Conservation (phyloP, 2,329 filamentous ascomycete species). For the Cytospora piceicola region DNA sequence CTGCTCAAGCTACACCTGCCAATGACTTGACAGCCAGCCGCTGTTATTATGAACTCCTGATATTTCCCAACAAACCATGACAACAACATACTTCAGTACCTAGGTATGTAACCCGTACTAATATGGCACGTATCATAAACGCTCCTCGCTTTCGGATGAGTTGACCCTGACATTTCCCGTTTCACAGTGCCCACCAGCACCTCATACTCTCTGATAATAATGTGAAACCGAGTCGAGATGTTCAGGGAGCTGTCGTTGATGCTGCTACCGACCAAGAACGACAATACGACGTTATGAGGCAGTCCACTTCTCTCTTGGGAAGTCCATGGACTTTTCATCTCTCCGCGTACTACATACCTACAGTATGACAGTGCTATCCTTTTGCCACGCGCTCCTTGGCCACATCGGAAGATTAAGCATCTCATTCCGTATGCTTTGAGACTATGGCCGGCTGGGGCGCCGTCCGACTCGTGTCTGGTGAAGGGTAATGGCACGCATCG, state of each 20-base stretch:
- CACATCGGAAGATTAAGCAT: background rate
- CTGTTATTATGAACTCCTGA: too few species aligned
- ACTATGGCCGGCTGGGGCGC: background rate
- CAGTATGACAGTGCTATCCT: background rate
- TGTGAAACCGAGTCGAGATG: conserved; percentile 27
- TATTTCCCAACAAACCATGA: too few species aligned
- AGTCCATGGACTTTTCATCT: background rate
- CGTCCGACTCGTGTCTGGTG: background rate
- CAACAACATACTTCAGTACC: too few species aligned
- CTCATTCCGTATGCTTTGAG: background rate
- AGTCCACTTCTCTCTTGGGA: background rate
- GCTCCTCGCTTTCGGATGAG: too few species aligned
- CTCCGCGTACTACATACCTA: background rate
- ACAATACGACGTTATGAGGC: conserved; percentile 19
- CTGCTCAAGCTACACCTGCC: too few species aligned
- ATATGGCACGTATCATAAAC: too few species aligned
- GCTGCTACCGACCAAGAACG: conserved; percentile 1
- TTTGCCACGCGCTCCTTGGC: background rate
- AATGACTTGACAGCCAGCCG: too few species aligned
- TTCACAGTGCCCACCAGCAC: background rate
- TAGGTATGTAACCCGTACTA: too few species aligned
- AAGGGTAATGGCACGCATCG: background rate
- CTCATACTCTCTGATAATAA: conserved; percentile 1
- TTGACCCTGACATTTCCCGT: background rate
- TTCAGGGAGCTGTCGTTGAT: conserved; percentile 11